phyloP scores from a whole-genome alignment of 2,329 filamentous ascomycete species.

The Boeremia exigua region DNA sequence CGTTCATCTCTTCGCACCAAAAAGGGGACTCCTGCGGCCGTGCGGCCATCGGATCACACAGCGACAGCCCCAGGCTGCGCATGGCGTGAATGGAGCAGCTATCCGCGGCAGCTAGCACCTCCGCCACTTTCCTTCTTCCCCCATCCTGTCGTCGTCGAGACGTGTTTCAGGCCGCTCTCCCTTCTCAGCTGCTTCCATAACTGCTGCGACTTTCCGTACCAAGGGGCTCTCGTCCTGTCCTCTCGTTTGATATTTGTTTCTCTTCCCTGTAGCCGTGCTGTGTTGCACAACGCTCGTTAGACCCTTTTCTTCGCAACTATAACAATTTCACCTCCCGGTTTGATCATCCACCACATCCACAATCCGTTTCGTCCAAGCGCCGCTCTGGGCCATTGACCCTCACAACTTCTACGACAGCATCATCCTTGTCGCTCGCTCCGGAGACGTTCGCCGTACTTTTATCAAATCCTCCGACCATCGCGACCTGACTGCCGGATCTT shows the following conservation, averaged over 20 bases:
- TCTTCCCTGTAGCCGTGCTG: conserved; percentile 28
- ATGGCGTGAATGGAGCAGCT: conserved; percentile 31
- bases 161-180: conserved; percentile 40
- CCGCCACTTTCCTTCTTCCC: conserved; percentile 34
- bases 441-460: conserved; percentile 2
- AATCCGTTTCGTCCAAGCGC: conserved; percentile 16
- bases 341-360: conserved; percentile 20
- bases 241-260: conserved; percentile 46
- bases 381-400: conserved; percentile 5
- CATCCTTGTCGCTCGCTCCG: conserved; percentile 5
- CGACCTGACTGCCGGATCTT: conserved; percentile 1
- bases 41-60: conserved; percentile 36
- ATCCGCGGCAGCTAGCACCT: conserved; percentile 35
- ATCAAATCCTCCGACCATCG: conserved; percentile 1
- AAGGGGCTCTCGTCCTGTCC: conserved; percentile 41
- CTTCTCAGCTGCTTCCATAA: conserved; percentile 30
- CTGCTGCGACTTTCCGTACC: conserved; percentile 29
- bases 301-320: conserved; percentile 10
- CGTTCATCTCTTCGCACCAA: conserved; percentile 32
- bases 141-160: conserved; percentile 34
- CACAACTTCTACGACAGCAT: conserved; percentile 5
- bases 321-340: conserved; percentile 21
- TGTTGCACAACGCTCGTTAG: conserved; percentile 39
- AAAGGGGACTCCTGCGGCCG: conserved; percentile 39
- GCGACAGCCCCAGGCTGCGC: conserved; percentile 33